These are phyloP conservation scores for Histomonas meleagridis DNA, from an alignment of 208 protist species.

Conservation along the genomic window DNA sequence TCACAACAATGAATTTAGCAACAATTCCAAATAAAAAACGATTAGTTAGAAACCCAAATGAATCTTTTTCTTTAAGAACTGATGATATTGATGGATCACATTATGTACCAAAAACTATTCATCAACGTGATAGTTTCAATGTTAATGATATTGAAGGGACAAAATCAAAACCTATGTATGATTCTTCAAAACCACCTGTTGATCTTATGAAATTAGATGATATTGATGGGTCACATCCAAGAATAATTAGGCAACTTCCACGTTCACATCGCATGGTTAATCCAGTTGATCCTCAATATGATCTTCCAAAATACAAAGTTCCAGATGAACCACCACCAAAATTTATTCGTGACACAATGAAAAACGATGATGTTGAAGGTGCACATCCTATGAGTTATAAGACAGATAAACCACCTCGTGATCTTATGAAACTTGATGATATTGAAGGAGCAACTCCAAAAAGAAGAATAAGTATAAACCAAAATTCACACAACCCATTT, in stretches of 20 bases:
- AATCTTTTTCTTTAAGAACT: not conserved
- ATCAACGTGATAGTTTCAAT: not conserved
- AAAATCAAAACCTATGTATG: not conserved
- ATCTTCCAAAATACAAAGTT: not conserved
- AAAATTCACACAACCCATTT: not conserved
- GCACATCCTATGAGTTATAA: constrained; percentile 9
- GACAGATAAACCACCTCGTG: not conserved
- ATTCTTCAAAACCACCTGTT: not conserved
- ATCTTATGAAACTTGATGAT: not conserved
- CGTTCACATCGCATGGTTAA: not conserved
- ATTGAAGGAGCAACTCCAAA: not conserved
- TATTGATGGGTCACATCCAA: not conserved
- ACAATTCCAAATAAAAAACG: not conserved
- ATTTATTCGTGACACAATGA: not conserved
- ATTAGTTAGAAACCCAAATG: not conserved
- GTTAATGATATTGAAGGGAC: not conserved
- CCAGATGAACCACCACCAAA: not conserved
- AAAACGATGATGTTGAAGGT: not conserved
- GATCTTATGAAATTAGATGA: not conserved
- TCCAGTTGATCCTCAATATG: not conserved
- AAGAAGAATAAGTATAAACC: not conserved
- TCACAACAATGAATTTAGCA: not conserved
- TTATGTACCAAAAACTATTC: not conserved
- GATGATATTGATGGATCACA: not conserved
- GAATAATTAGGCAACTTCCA: not conserved